Conservation (phyloP, 305 asterid species). For the Fraxinus xanthoxyloides region DNA sequence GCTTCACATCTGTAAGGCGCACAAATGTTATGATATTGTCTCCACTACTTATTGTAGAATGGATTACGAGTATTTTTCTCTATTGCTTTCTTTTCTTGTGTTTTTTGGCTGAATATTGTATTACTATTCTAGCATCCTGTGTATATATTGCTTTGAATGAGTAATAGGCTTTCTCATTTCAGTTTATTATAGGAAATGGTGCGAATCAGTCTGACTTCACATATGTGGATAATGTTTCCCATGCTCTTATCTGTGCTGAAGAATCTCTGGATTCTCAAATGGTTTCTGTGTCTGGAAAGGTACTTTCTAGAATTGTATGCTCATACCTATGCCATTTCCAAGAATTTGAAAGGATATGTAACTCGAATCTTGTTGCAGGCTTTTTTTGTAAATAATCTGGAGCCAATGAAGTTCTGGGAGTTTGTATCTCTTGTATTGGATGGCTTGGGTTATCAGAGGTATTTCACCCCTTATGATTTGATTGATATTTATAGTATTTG, state of each 20-base stretch:
- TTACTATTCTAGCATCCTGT: conserved; percentile 20
- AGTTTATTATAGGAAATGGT: conserved; percentile 92
- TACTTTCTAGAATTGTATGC: conserved; percentile 28
- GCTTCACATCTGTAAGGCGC: neutral
- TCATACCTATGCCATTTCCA: conserved; percentile 19
- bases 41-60: conserved; percentile 7
- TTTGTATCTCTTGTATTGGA: conserved; percentile 55
- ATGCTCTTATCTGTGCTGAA: conserved; percentile 88
- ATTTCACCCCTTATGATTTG: conserved; percentile 24
- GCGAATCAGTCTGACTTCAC: conserved; percentile 65
- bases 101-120: conserved; percentile 20
- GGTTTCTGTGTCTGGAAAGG: conserved; percentile 74
- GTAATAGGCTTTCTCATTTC: conserved; percentile 93
- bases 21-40: neutral
- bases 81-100: conserved; percentile 11
- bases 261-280: conserved; percentile 59
- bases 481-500: conserved; percentile 20
- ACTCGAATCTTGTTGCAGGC: conserved; percentile 48
- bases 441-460: conserved; percentile 78
- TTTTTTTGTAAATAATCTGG: conserved; percentile 72
- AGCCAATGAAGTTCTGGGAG: conserved; percentile 66
- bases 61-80: neutral
- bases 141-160: conserved; percentile 52
- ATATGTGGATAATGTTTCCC: conserved; percentile 83
- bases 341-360: conserved; percentile 19